Conservation (phyloP, 345 rosid species). For the Turnera subulata region DNA sequence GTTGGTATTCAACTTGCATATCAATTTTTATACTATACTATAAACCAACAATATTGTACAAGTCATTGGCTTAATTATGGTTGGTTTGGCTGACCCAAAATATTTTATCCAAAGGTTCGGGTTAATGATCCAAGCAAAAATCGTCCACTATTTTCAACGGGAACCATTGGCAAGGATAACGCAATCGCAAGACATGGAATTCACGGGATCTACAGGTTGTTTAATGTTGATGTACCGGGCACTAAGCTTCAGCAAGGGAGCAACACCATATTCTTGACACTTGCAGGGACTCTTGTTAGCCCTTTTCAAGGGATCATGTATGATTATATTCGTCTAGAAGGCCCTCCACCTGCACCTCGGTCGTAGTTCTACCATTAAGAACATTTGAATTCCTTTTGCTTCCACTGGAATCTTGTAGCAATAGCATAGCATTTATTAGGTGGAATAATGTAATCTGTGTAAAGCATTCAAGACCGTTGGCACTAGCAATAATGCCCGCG, state of each 20-base stretch:
- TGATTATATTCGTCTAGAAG: constrained; percentile 26
- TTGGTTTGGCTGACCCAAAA: no score
- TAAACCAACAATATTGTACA: background rate
- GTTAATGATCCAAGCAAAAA: constrained; percentile 10
- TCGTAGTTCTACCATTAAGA: no score
- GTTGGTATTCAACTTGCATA: constrained; percentile 7
- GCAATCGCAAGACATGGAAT: constrained; percentile 31
- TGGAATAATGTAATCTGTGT: no score
- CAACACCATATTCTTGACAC: constrained; percentile 20
- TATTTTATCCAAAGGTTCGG: constrained; percentile 14
- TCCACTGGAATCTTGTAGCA: no score
- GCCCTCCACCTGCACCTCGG: constrained; percentile 11
- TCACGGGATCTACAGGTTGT: constrained; percentile 27
- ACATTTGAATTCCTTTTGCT: no score
- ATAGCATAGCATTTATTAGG: no score
- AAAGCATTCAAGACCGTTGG: no score
- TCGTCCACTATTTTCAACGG: constrained; percentile 18
- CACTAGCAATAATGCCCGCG: no score
- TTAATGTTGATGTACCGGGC: constrained; percentile 13
- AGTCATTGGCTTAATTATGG: background rate
- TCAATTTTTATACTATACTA: no score
- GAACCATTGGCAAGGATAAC: constrained; percentile 25
- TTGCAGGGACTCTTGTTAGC: constrained; percentile 9
- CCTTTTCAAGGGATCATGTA: constrained; percentile 29
- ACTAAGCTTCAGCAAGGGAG: constrained; percentile 13